Conservation (phyloP, 2,329 filamentous ascomycete genomes). For the Pseudogymnoascus sp. region DNA sequence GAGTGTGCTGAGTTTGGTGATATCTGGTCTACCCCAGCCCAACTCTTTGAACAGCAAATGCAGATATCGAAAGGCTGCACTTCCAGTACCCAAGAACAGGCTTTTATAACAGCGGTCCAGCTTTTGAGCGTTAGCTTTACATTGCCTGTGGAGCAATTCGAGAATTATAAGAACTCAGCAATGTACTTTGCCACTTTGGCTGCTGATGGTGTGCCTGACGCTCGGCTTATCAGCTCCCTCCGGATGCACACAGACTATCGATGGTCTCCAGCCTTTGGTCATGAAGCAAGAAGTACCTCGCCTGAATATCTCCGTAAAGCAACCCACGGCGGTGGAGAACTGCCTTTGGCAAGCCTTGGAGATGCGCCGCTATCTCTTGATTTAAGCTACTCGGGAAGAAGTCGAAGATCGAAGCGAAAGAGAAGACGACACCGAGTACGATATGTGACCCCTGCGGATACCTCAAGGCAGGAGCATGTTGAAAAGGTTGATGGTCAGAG, state of each 20-base stretch:
- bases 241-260: slow-evolving; percentile 27
- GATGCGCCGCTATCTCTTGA: background rate
- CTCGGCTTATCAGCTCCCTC: slow-evolving; percentile 27
- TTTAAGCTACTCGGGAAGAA: background rate
- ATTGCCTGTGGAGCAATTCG: slow-evolving; percentile 20
- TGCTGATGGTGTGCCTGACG: slow-evolving; percentile 15
- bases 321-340: slow-evolving; percentile 18
- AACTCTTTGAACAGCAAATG: slow-evolving; percentile 9
- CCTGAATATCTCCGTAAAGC: slow-evolving; percentile 22
- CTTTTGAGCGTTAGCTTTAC: slow-evolving; percentile 28
- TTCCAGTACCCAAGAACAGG: slow-evolving; percentile 21
- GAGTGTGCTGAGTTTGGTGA: background rate
- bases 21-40: background rate
- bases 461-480: background rate
- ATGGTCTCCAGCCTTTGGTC: slow-evolving; percentile 27
- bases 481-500: background rate
- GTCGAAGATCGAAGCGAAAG: background rate
- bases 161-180: slow-evolving; percentile 1
- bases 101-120: slow-evolving; percentile 26
- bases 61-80: slow-evolving; percentile 11
- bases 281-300: slow-evolving; percentile 26
- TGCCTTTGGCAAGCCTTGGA: background rate
- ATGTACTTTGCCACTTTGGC: slow-evolving; percentile 11
- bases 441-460: background rate
- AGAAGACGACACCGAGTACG: background rate